Evolutionary conservation across 164 flowering plant genomes (phyloP).

Genomic region (Stephania japonica): DNA sequence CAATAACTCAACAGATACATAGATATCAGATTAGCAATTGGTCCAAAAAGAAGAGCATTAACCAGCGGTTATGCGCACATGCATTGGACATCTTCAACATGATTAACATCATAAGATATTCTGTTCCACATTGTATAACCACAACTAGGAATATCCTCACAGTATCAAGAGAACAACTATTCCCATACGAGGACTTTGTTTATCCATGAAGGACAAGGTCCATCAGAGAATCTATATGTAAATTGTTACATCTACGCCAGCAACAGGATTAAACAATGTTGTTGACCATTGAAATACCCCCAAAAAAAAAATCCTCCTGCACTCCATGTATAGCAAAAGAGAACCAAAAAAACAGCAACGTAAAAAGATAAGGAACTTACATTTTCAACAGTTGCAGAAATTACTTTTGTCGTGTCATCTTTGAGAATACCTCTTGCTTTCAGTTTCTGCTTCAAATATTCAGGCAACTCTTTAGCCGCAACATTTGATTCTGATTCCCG

Average conservation of each 20-base stretch:
- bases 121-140: no score
- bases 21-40: not conserved
- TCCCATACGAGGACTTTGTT: no score
- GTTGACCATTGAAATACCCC: not conserved
- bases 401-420: conserved; percentile 28
- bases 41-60: not conserved
- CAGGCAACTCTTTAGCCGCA: conserved; percentile 59
- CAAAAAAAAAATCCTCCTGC: not conserved
- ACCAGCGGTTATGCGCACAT: not conserved
- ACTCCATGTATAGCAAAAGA: not conserved
- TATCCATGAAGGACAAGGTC: no score
- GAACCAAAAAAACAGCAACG: not conserved
- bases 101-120: no score
- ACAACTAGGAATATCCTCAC: no score
- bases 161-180: no score
- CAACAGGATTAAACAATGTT: not conserved
- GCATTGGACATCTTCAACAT: no score
- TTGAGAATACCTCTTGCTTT: conserved; percentile 91
- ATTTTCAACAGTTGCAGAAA: conserved; percentile 20
- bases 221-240: not conserved
- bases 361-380: conserved; percentile 25
- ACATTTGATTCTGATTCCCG: conserved; percentile 32
- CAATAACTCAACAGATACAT: not conserved
- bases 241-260: not conserved
- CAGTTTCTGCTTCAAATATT: conserved; percentile 77